phyloP scores from a whole-genome alignment of 1,284 basidiomycete genomes.

The Ceratobasidium sp. region DNA sequence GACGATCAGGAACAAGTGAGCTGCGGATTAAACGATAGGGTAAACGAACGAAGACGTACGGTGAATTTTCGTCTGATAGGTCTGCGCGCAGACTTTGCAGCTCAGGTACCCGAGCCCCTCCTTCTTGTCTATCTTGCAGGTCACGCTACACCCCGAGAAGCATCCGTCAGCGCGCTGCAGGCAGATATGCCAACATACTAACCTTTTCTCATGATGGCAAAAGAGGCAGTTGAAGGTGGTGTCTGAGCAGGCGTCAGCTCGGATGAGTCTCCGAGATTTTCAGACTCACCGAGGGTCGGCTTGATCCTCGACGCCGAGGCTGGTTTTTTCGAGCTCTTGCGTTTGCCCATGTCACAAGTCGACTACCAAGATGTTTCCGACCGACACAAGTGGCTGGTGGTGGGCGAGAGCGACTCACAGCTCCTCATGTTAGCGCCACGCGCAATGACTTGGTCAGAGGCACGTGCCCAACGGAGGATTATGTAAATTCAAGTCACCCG shows the following conservation, averaged over 20 bases:
- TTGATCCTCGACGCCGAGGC: constrained; percentile 28
- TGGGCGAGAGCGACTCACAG: constrained; percentile 13
- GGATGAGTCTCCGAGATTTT: neutral
- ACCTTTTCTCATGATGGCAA: constrained; percentile 85
- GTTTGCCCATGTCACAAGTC: constrained; percentile 23
- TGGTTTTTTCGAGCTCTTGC: constrained; percentile 44
- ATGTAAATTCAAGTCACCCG: constrained; percentile 21
- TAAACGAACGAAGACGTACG: constrained; percentile 64
- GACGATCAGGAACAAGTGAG: constrained; percentile 50
- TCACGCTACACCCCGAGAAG: constrained; percentile 63
- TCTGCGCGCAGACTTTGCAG: constrained; percentile 83
- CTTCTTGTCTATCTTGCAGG: constrained; percentile 84
- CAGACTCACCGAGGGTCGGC: constrained; percentile 38
- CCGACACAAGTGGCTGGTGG: constrained; percentile 15
- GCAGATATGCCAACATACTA: neutral
- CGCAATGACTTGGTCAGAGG: constrained; percentile 14
- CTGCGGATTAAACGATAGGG: constrained; percentile 42
- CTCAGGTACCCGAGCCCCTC: constrained; percentile 80
- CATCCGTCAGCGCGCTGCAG: neutral
- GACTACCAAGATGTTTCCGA: neutral
- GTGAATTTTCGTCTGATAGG: constrained; percentile 84
- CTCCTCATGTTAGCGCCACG: constrained; percentile 22
- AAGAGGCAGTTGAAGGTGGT: constrained; percentile 67
- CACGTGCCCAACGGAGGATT: constrained; percentile 8
- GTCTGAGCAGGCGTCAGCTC: constrained; percentile 44